Evolutionary conservation across 1,284 basidiomycete species (phyloP).

Genomic region (Trichosporon sp.): DNA sequence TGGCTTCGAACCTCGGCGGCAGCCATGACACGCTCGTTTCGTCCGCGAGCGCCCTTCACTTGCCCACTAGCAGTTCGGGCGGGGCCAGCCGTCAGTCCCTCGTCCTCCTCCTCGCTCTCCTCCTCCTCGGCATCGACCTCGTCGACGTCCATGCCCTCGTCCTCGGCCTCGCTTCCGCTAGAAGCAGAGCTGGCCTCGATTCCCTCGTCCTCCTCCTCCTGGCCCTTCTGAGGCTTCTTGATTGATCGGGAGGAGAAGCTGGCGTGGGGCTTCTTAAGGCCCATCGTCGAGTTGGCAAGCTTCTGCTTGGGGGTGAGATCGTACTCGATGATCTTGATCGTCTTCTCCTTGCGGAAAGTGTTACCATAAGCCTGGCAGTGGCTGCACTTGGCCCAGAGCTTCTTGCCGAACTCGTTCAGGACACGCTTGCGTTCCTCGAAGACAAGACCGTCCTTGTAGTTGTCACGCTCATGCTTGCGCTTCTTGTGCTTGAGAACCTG

Average conservation of each 20-base stretch:
- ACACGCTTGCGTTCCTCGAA: conserved; percentile 84
- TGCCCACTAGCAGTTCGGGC: conserved; percentile 72
- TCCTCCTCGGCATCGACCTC: conserved; percentile 63
- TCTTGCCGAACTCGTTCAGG: conserved; percentile 76
- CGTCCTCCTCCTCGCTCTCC: conserved; percentile 57
- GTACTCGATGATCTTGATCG: conserved; percentile 92
- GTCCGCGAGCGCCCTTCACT: conserved; percentile 71
- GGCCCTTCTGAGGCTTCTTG: conserved; percentile 57
- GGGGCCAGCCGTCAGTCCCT: conserved; percentile 58
- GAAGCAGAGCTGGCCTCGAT: conserved; percentile 43
- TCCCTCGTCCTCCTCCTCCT: conserved; percentile 50
- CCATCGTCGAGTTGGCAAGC: conserved; percentile 63
- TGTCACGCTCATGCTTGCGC: conserved; percentile 66
- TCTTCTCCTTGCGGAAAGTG: conserved; percentile 83
- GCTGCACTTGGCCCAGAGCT: conserved; percentile 68
- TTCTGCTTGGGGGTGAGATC: conserved; percentile 82
- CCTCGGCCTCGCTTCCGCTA: conserved; percentile 62
- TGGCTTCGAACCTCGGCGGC: conserved; percentile 92
- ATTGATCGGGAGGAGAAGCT: conserved; percentile 53
- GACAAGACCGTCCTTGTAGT: conserved; percentile 85
- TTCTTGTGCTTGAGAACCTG: conserved; percentile 66
- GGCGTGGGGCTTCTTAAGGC: conserved; percentile 49
- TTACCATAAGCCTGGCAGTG: conserved; percentile 77
- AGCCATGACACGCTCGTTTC: conserved; percentile 85
- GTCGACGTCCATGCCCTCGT: conserved; percentile 52